Percentiles rank a stretch among this genome's conserved stretches.
phyloP scores from a whole-genome alignment of 2,329 filamentous ascomycete genomes.

The Pleomassaria siparia region DNA sequence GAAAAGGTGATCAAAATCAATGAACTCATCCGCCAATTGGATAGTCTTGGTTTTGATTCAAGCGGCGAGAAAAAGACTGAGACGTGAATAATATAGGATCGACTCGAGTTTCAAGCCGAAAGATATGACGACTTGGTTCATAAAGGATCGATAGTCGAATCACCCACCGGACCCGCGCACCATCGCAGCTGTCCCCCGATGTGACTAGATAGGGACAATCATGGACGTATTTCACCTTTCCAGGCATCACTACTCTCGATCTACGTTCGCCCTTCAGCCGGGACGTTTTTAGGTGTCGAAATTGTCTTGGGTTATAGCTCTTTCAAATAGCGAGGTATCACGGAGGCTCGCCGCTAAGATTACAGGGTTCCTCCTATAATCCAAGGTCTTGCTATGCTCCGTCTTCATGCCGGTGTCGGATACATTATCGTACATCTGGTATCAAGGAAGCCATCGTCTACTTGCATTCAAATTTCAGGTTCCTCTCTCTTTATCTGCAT shows the following conservation, averaged over 20 bases:
- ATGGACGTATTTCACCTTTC: neutral
- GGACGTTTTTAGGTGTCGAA: neutral
- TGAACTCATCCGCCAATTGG: conserved; percentile 86
- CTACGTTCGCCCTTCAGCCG: neutral
- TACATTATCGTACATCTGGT: neutral
- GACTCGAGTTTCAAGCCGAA: conserved; percentile 10
- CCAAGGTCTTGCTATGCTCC: neutral
- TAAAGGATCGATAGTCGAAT: conserved; percentile 8
- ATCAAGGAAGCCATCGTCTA: neutral
- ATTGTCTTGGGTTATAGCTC: neutral
- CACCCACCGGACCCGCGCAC: neutral
- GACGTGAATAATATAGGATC: conserved; percentile 25
- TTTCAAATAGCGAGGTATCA: neutral
- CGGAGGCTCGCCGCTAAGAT: neutral
- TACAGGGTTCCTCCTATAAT: no score
- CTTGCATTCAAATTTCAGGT: neutral
- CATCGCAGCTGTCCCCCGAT: conserved; percentile 5
- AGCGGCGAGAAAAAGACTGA: conserved; percentile 66
- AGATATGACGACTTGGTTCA: conserved; percentile 10
- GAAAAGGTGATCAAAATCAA: conserved; percentile 98
- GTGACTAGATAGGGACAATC: neutral
- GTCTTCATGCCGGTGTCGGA: neutral
- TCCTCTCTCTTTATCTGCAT: neutral
- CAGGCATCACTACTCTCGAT: neutral
- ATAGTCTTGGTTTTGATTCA: conserved; percentile 78